Conservation (phyloP, 2,329 filamentous ascomycete genomes). For the Apiospora kogelbergensis region DNA sequence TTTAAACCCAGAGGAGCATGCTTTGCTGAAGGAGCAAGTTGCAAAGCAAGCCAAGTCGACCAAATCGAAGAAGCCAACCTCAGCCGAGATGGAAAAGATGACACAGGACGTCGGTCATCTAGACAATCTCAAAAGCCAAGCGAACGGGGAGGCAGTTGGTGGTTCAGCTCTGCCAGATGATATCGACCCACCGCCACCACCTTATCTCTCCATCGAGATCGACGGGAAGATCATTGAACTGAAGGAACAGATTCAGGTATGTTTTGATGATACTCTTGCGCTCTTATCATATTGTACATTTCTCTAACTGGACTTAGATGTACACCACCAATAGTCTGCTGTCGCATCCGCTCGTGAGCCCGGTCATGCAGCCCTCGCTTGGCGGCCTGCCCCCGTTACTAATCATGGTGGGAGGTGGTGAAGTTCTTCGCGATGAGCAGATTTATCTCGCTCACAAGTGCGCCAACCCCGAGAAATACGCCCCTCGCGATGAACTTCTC, state of each 20-base stretch:
- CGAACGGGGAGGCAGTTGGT: slow-evolving; percentile 10
- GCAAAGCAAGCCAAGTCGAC: slow-evolving; percentile 38
- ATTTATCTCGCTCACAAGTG: slow-evolving; percentile 95
- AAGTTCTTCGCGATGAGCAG: slow-evolving; percentile 89
- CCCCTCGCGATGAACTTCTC: slow-evolving; percentile 64
- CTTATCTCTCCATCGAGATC: slow-evolving; percentile 61
- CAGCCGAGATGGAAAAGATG: slow-evolving; percentile 28
- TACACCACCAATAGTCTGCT: slow-evolving; percentile 82
- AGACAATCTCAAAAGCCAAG: slow-evolving; percentile 10
- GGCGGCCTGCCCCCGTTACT: slow-evolving; percentile 87
- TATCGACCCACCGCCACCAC: slow-evolving; percentile 11
- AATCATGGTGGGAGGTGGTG: slow-evolving; percentile 84
- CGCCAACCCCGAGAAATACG: slow-evolving; percentile 77
- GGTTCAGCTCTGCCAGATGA: slow-evolving; percentile 11
- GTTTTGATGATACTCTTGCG: slow-evolving; percentile 14
- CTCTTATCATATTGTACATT: too few relatives aligned
- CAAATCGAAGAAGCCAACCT: slow-evolving; percentile 36
- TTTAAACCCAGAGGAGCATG: slow-evolving; percentile 74
- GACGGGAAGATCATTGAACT: slow-evolving; percentile 71
- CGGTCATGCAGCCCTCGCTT: slow-evolving; percentile 81
- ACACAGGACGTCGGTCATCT: slow-evolving; percentile 21
- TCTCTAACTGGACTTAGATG: slow-evolving; percentile 42
- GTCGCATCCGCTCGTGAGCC: slow-evolving; percentile 85
- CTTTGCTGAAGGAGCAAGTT: slow-evolving; percentile 50
- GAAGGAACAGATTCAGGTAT: slow-evolving; percentile 88